Conservation (phyloP, 257 asterid genomes). For the Mentha longifolia region DNA sequence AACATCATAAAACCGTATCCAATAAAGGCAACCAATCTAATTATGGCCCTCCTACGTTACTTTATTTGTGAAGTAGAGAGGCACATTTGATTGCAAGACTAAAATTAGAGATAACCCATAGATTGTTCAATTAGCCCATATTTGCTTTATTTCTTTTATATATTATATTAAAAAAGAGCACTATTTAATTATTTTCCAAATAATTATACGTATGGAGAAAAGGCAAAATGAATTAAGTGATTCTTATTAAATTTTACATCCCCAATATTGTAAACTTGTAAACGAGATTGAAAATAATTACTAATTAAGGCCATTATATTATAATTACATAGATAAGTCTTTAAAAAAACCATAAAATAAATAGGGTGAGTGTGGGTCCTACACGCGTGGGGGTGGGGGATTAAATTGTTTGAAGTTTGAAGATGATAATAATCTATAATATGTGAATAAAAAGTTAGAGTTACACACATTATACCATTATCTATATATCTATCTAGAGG, state of each 20-base stretch:
- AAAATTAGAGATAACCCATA: neutral
- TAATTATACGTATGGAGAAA: too few relatives aligned
- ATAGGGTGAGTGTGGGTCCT: conserved; percentile 11
- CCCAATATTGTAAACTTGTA: too few relatives aligned
- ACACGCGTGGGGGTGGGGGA: conserved; percentile 23
- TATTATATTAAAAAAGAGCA: neutral
- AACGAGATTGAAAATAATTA: neutral
- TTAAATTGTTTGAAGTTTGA: neutral
- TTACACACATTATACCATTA: too few relatives aligned
- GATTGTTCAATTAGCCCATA: neutral
- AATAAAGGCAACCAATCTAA: conserved; percentile 16
- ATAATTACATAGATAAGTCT: too few relatives aligned
- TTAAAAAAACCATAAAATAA: too few relatives aligned
- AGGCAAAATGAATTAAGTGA: too few relatives aligned
- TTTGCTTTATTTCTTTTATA: neutral
- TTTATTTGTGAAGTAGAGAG: neutral
- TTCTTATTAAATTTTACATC: too few relatives aligned
- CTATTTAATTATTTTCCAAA: neutral
- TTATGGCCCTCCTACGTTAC: conserved; percentile 11
- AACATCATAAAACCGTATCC: conserved; percentile 16
- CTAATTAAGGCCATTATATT: neutral
- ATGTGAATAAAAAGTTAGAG: neutral
- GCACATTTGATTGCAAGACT: conserved; percentile 2
- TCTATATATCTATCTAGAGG: conserved; percentile 32
- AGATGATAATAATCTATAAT: too few relatives aligned